Evolutionary conservation across 139 green algal genomes (phyloP).

Genomic region (Coelastrella sp.): DNA sequence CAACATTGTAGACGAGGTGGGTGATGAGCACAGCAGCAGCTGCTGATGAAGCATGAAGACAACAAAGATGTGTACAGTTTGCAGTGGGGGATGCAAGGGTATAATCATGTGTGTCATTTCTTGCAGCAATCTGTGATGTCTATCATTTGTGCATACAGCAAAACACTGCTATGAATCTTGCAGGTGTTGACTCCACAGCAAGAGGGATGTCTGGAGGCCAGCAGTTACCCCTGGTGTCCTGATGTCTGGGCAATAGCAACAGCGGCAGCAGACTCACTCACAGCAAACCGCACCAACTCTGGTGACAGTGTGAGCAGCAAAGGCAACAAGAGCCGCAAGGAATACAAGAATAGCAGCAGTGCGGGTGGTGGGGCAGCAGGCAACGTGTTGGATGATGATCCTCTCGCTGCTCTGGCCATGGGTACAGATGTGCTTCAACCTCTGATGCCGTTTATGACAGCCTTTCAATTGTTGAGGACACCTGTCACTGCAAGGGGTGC

Average conservation of each 20-base stretch:
- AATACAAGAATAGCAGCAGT: background rate
- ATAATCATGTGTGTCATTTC: no score
- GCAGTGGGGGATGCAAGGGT: no score
- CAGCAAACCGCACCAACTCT: background rate
- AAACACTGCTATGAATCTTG: background rate
- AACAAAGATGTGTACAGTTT: background rate
- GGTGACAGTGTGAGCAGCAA: slow-evolving; percentile 27
- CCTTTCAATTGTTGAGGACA: slow-evolving; percentile 45
- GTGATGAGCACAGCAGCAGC: background rate
- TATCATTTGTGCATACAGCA: no score
- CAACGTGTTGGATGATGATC: slow-evolving; percentile 2
- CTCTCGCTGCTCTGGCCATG: slow-evolving; percentile 33
- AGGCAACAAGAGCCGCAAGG: slow-evolving; percentile 6
- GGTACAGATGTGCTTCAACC: slow-evolving; percentile 46
- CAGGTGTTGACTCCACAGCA: slow-evolving; percentile 40
- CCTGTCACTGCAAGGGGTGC: slow-evolving; percentile 24
- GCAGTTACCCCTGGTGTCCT: slow-evolving; percentile 48
- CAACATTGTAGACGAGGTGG: slow-evolving; percentile 40
- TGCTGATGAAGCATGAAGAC: background rate
- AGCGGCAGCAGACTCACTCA: slow-evolving; percentile 1
- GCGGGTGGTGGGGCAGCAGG: background rate
- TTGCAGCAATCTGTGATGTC: no score
- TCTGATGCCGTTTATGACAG: slow-evolving; percentile 50
- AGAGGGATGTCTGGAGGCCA: slow-evolving; percentile 41
- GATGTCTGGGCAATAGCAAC: slow-evolving; percentile 42